Evolutionary conservation across 441 rosid species (phyloP).

Genomic region (Adansonia rubrostipa): DNA sequence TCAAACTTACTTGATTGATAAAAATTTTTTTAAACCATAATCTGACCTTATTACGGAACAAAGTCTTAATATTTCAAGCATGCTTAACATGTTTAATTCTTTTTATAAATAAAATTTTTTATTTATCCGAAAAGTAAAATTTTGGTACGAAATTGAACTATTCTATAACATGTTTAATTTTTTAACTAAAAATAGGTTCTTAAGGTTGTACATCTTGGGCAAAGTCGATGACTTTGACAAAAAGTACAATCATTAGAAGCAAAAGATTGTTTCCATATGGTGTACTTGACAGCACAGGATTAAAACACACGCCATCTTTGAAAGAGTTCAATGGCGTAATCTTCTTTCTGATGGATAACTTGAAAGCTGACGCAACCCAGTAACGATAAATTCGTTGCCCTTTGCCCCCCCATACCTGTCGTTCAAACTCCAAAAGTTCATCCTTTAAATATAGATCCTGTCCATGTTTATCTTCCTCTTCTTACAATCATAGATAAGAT

Average conservation of each 20-base stretch:
- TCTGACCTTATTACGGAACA: too few relatives aligned
- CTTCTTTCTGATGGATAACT: background rate
- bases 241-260: background rate
- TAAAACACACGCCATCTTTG: background rate
- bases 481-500: too few relatives aligned
- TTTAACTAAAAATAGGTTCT: too few relatives aligned
- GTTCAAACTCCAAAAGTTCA: background rate
- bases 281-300: background rate
- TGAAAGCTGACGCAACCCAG: background rate
- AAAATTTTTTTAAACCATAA: too few relatives aligned
- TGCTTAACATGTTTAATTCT: too few relatives aligned
- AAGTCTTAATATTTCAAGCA: too few relatives aligned
- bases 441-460: slow-evolving; percentile 2
- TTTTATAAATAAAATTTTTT: too few relatives aligned
- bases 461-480: background rate
- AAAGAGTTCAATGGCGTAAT: background rate
- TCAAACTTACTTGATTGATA: too few relatives aligned
- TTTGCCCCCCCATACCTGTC: background rate
- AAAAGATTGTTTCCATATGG: too few relatives aligned
- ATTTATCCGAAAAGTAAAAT: too few relatives aligned
- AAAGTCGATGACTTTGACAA: background rate
- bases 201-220: background rate
- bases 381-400: background rate
- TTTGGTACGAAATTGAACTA: too few relatives aligned
- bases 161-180: too few relatives aligned